Evolutionary conservation across 139 green algal species (phyloP), one percentile per base, ranked within the genome.

Genomic region (Tetraselmis striata): DNA sequence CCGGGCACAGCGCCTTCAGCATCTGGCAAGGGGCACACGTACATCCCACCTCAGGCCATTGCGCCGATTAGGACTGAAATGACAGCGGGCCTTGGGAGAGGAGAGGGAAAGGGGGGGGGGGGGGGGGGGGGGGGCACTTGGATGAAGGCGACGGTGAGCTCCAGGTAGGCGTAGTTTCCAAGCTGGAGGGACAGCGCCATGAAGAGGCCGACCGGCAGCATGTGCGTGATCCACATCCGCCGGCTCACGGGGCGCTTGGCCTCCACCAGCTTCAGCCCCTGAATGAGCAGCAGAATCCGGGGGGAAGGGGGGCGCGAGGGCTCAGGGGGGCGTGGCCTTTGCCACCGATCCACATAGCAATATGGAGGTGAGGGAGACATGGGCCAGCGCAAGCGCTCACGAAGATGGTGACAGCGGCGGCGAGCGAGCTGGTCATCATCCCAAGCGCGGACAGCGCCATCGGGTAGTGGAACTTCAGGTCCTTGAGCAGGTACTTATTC

Each of bases 401-500:
- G 77, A 28, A 29, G 2, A 32, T 29, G n/a, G 27, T 27, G 77
- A 58, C 2, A 22, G 22, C 5, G 23, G 77, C 25, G 24, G 77
- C 77, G 24, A 81, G 24, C 2, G 77, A 32, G 77, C n/a, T 32
- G 23, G 32, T 28, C 5, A 59, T 18, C 26, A 67, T 67, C 11
- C 45, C 45, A 5, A 67, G 74, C 18, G 2, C 86, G 0, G 86
- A 91, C 0, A 95, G 85, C 1, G 86, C 82, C 88, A 96, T 97
- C 0, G 93, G 93, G 82, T 94, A 98, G 76, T 83, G 85, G 80
- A 98, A 98, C 0, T 86, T 83, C 1, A 90, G 75, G 75, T 95
- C 88, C 0, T 91, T 90, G 81, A 98, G 90, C 1, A 97, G 81
- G 58, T 94, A 87, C 79, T 97, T 96, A 82, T 97, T 97, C 24